These are phyloP conservation scores for Skeletonema tropicum DNA, from an alignment of 108 stramenopile species.

Conservation along the genomic window DNA sequence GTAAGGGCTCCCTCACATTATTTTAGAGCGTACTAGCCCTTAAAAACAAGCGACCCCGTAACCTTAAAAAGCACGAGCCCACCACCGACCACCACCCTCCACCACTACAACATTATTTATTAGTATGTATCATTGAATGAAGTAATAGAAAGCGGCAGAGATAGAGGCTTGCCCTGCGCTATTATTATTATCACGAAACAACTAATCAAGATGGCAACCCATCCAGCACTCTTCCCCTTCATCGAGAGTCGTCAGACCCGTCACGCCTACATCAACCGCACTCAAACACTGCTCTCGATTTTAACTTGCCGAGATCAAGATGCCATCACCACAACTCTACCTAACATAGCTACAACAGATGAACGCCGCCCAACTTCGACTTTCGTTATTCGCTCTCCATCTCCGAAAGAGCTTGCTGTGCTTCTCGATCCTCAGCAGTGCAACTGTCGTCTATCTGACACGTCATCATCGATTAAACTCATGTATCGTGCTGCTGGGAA, in stretches of 20 bases:
- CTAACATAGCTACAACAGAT: slow-evolving; percentile 19
- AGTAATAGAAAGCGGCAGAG: too few species aligned
- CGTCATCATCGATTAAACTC: neutral
- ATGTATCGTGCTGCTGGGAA: slow-evolving; percentile 46
- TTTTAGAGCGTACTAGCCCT: too few species aligned
- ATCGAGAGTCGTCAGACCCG: slow-evolving; percentile 30
- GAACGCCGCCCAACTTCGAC: slow-evolving; percentile 18
- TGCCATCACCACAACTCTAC: slow-evolving; percentile 22
- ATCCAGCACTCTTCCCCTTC: slow-evolving; percentile 31
- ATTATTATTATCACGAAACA: too few species aligned
- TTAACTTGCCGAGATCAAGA: neutral
- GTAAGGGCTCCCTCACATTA: too few species aligned
- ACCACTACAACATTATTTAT: too few species aligned
- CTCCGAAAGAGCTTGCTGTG: slow-evolving; percentile 12
- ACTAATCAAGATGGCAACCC: neutral
- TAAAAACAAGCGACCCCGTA: too few species aligned
- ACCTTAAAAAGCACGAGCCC: too few species aligned
- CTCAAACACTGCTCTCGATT: slow-evolving; percentile 24
- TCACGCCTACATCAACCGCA: slow-evolving; percentile 30
- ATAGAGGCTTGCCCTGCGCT: too few species aligned
- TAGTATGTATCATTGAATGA: too few species aligned
- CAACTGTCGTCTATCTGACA: slow-evolving; percentile 24
- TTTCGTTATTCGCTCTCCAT: slow-evolving; percentile 31
- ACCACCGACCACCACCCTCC: too few species aligned
- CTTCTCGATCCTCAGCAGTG: slow-evolving; percentile 22